Conservation (phyloP, 2,329 filamentous ascomycete species). For the Ascocoryne sarcoides region DNA sequence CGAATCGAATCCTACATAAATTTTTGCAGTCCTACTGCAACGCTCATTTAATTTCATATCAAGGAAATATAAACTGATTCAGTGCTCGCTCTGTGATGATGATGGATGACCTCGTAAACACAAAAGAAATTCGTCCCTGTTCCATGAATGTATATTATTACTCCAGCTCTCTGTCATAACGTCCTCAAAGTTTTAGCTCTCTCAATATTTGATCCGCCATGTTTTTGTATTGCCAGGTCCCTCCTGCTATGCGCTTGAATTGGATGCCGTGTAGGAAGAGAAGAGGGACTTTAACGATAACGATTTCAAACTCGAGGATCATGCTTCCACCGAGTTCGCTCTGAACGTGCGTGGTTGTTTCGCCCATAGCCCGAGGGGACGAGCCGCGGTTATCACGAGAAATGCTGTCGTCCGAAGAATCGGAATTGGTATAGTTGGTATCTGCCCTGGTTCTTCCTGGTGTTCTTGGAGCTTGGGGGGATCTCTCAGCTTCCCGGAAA, state of each 20-base stretch:
- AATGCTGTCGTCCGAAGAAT: conserved; percentile 71
- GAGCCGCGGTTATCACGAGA: conserved; percentile 43
- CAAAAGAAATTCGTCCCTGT: too few relatives aligned
- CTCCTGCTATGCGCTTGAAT: conserved; percentile 92
- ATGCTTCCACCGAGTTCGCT: conserved; percentile 79
- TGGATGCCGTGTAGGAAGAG: conserved; percentile 91
- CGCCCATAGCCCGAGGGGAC: conserved; percentile 56
- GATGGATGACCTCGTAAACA: too few relatives aligned
- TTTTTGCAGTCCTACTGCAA: too few relatives aligned
- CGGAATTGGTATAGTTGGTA: conserved; percentile 77
- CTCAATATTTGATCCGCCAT: conserved; percentile 94
- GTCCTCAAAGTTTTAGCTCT: conserved; percentile 66
- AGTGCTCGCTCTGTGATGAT: too few relatives aligned
- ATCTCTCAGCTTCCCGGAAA: conserved; percentile 49
- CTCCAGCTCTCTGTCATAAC: too few relatives aligned
- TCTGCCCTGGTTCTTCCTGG: conserved; percentile 44
- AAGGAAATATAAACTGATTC: too few relatives aligned
- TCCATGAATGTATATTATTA: too few relatives aligned
- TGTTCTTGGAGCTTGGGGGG: conserved; percentile 40
- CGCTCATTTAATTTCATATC: too few relatives aligned
- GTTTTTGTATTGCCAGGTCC: conserved; percentile 97
- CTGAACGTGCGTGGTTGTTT: conserved; percentile 87
- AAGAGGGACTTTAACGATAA: conserved; percentile 94
- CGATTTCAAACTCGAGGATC: conserved; percentile 84
- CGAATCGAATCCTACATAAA: too few relatives aligned